Evolutionary conservation across 2,329 filamentous ascomycete species (phyloP).

Genomic region (Hypomyces perniciosus): DNA sequence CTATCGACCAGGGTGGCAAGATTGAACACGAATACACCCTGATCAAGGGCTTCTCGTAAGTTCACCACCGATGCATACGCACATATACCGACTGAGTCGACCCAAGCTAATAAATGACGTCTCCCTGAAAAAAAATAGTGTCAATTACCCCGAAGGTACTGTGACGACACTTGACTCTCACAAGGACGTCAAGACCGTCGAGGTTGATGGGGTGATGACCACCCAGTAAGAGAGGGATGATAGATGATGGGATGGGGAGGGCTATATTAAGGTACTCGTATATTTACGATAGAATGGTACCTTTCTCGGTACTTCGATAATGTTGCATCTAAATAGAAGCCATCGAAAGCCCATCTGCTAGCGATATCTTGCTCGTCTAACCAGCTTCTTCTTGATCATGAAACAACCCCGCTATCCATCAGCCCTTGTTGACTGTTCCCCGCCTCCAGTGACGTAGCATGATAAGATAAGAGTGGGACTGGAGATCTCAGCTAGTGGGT

Average conservation of each 20-base stretch:
- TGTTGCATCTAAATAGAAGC: no score
- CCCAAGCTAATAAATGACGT: background rate
- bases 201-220: constrained; percentile 63
- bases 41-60: constrained; percentile 92
- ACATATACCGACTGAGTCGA: background rate
- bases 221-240: constrained; percentile 53
- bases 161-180: constrained; percentile 60
- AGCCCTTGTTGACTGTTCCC: background rate
- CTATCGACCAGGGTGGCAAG: constrained; percentile 68
- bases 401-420: background rate
- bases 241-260: background rate
- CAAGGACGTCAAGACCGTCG: constrained; percentile 68
- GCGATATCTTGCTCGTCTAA: no score
- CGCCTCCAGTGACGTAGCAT: constrained; percentile 6
- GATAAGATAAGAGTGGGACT: constrained; percentile 4
- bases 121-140: constrained; percentile 47
- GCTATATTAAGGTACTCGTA: no score
- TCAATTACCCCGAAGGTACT: constrained; percentile 62
- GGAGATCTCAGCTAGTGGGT: background rate
- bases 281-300: no score
- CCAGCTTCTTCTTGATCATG: background rate
- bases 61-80: constrained; percentile 15
- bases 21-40: constrained; percentile 79
- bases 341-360: no score
- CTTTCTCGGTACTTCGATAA: no score